These are phyloP conservation scores for Blastobotrys proliferans DNA, from an alignment of 1,139 yeast species.

Conservation along the genomic window DNA sequence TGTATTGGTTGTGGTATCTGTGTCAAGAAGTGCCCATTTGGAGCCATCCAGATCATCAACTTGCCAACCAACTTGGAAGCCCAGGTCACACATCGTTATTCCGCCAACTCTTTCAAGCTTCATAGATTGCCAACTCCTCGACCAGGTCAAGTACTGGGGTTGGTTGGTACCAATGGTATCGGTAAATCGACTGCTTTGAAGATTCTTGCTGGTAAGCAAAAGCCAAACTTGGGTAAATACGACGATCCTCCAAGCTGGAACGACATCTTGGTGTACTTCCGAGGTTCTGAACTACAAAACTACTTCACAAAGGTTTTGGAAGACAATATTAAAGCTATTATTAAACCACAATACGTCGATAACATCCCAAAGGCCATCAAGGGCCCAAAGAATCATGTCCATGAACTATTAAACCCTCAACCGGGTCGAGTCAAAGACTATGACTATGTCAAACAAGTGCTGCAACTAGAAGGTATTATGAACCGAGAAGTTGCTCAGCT, in stretches of 20 bases:
- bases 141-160: conserved; percentile 96
- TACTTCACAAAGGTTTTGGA: conserved; percentile 91
- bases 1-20: conserved; percentile 99
- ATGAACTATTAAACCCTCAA: conserved; percentile 72
- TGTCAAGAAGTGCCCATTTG: conserved; percentile 96
- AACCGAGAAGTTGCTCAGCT: conserved; percentile 82
- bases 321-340: conserved; percentile 88
- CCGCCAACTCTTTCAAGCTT: conserved; percentile 94
- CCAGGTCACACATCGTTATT: conserved; percentile 93
- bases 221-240: conserved; percentile 89
- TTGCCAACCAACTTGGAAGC: conserved; percentile 90
- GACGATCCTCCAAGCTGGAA: conserved; percentile 98
- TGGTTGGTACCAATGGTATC: conserved; percentile 98
- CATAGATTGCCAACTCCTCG: conserved; percentile 98
- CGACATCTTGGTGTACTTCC: conserved; percentile 81
- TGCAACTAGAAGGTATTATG: conserved; percentile 71
- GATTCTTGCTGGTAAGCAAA: conserved; percentile 96
- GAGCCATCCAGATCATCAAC: conserved; percentile 91
- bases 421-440: conserved; percentile 62
- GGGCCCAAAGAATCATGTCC: conserved; percentile 84
- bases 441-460: conserved; percentile 57
- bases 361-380: conserved; percentile 94
- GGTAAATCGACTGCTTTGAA: conserved; percentile 98
- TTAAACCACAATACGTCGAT: conserved; percentile 97
- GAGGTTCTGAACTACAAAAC: conserved; percentile 97